Conservation (phyloP, 164 flowering plant species). For the Chimonanthus praecox region DNA sequence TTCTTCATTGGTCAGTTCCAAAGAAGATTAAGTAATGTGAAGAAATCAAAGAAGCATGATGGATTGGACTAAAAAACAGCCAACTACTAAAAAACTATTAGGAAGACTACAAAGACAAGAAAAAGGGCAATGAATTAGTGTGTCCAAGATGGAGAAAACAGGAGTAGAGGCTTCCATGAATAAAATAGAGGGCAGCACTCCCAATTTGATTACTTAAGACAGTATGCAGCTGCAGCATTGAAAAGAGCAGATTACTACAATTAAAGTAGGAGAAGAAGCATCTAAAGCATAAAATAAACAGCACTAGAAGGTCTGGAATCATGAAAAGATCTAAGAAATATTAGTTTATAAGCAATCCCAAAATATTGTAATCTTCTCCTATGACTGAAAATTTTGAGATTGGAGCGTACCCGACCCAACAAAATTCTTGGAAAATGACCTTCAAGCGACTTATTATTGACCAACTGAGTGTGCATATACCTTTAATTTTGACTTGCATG, state of each 20-base stretch:
- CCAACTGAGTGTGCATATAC: conserved; percentile 11
- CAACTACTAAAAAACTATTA: neutral
- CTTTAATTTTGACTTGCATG: neutral
- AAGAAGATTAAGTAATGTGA: neutral
- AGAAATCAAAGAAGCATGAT: conserved; percentile 27
- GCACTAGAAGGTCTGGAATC: conserved; percentile 32
- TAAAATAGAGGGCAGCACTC: conserved; percentile 19
- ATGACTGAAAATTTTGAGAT: neutral
- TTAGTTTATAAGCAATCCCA: conserved; percentile 1
- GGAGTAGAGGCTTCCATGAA: conserved; percentile 52
- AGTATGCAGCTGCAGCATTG: neutral
- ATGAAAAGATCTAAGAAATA: neutral
- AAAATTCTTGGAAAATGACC: conserved; percentile 30
- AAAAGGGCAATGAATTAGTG: conserved; percentile 43
- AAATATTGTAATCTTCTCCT: neutral
- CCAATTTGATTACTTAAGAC: neutral
- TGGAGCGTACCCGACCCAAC: conserved; percentile 30
- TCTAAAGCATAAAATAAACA: conserved; percentile 24
- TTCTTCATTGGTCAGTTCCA: conserved; percentile 26
- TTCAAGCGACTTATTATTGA: conserved; percentile 15
- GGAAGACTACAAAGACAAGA: conserved; percentile 29
- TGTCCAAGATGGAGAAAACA: conserved; percentile 50
- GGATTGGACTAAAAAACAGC: conserved; percentile 40
- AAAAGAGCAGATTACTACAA: conserved; percentile 1
- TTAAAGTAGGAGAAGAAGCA: conserved; percentile 33